Evolutionary conservation across 805 yeast genomes (phyloP).

Genomic region (Lipomyces yamadae): DNA sequence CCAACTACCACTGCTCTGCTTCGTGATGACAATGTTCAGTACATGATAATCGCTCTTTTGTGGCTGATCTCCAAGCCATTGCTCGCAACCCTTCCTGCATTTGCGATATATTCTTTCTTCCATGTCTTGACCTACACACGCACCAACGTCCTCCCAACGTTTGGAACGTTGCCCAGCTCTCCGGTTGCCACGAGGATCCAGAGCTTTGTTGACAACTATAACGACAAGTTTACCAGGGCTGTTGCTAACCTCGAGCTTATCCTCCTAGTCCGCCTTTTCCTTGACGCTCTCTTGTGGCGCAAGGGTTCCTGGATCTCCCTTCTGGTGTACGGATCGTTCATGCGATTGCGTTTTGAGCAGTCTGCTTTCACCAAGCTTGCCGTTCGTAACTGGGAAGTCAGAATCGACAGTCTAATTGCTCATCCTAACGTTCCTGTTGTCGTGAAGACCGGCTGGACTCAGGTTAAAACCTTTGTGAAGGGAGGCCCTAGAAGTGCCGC

Average conservation of each 20-base stretch:
- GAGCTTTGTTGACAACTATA: constrained; percentile 56
- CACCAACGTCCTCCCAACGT: constrained; percentile 67
- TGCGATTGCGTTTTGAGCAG: constrained; percentile 77
- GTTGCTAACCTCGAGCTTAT: constrained; percentile 65
- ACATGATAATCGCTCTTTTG: constrained; percentile 59
- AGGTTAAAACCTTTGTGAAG: constrained; percentile 47
- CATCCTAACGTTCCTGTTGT: constrained; percentile 59
- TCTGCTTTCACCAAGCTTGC: constrained; percentile 73
- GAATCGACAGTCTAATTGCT: constrained; percentile 62
- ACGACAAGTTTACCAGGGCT: constrained; percentile 61
- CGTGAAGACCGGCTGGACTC: constrained; percentile 57
- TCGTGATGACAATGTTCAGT: constrained; percentile 74
- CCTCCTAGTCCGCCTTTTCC: constrained; percentile 49
- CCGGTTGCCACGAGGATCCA: constrained; percentile 46
- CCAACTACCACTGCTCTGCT: constrained; percentile 46
- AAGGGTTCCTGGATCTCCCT: constrained; percentile 61
- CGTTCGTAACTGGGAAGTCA: constrained; percentile 70
- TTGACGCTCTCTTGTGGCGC: constrained; percentile 62
- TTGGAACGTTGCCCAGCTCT: constrained; percentile 48
- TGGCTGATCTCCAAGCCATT: constrained; percentile 66
- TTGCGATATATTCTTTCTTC: constrained; percentile 76
- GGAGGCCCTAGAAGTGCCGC: constrained; percentile 18
- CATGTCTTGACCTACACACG: constrained; percentile 76
- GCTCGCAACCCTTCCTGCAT: constrained; percentile 70
- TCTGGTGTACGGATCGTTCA: constrained; percentile 60